phyloP scores from a whole-genome alignment of 352 stramenopile species.

The Phytophthora podocarpi region DNA sequence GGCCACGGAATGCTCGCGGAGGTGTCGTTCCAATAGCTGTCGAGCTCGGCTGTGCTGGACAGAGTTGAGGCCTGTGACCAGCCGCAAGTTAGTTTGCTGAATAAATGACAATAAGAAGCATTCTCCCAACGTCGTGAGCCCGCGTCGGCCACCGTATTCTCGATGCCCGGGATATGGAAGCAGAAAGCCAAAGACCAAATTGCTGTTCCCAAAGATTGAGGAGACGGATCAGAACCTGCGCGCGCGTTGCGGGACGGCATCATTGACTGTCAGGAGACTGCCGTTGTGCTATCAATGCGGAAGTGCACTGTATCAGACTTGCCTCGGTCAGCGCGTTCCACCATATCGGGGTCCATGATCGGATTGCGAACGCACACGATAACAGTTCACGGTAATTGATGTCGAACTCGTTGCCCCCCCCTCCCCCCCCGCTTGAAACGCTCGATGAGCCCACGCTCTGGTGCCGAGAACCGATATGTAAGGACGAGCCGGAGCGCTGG shows the following conservation, averaged over 20 bases:
- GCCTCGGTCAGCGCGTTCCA: background rate
- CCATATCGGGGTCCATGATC: background rate
- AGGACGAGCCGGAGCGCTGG: background rate
- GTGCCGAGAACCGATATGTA: background rate
- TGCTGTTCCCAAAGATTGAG: background rate
- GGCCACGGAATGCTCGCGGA: conserved; percentile 8
- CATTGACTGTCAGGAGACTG: conserved; percentile 9
- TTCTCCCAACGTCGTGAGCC: background rate
- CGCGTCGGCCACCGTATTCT: background rate
- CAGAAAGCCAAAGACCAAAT: background rate
- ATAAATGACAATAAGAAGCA: background rate
- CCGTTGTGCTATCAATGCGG: conserved; percentile 24
- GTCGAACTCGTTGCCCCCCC: too few species aligned
- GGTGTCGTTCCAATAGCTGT: background rate
- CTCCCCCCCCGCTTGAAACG: background rate
- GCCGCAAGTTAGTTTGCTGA: background rate
- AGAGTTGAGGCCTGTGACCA: background rate
- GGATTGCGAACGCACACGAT: background rate
- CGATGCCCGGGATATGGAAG: conserved; percentile 1
- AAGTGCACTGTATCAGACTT: background rate
- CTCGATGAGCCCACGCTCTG: background rate
- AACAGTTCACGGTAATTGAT: conserved; percentile 9
- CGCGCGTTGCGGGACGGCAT: background rate
- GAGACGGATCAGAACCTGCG: conserved; percentile 6
- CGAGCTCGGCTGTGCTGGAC: background rate